These are phyloP conservation scores for Globisporangium parvum DNA, from an alignment of 352 stramenopile species.

Conservation along the genomic window DNA sequence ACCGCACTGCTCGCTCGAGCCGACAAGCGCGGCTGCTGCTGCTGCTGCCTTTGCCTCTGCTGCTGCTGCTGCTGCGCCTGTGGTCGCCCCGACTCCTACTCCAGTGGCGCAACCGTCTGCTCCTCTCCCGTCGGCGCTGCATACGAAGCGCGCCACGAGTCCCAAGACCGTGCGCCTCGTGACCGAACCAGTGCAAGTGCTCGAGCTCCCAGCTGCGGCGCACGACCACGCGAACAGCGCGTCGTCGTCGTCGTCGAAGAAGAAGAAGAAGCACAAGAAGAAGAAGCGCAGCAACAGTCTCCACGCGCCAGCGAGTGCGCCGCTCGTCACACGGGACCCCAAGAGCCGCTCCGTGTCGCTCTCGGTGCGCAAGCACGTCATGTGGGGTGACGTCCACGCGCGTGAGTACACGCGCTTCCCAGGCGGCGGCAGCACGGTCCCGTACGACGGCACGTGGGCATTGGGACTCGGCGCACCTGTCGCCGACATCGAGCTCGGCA, in stretches of 20 bases:
- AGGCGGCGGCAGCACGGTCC: slow-evolving; percentile 63
- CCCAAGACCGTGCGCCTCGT: slow-evolving; percentile 40
- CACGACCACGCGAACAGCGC: neutral
- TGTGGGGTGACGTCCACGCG: slow-evolving; percentile 65
- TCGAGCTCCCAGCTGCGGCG: slow-evolving; percentile 23
- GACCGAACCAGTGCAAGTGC: slow-evolving; percentile 35
- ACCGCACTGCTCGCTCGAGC: slow-evolving; percentile 22
- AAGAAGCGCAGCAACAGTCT: slow-evolving; percentile 70
- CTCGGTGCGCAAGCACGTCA: slow-evolving; percentile 57
- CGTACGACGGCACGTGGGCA: slow-evolving; percentile 79
- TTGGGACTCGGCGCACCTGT: slow-evolving; percentile 60
- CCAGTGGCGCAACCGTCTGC: neutral
- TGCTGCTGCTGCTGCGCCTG: neutral
- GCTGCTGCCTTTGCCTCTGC: too few species aligned
- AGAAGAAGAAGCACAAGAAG: slow-evolving; percentile 70
- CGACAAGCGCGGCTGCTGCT: slow-evolving; percentile 2
- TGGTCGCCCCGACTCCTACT: neutral
- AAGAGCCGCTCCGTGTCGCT: slow-evolving; percentile 69
- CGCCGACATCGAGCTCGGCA: slow-evolving; percentile 61
- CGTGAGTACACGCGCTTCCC: slow-evolving; percentile 79
- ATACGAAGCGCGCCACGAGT: slow-evolving; percentile 8
- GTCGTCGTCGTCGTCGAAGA: slow-evolving; percentile 20
- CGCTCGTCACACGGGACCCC: slow-evolving; percentile 12
- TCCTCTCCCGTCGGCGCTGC: neutral
- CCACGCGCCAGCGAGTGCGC: slow-evolving; percentile 31